Percentiles rank a stretch among this genome's conserved stretches.
phyloP scores from a whole-genome alignment of 139 green algal genomes.

The Haematococcus lacustris region DNA sequence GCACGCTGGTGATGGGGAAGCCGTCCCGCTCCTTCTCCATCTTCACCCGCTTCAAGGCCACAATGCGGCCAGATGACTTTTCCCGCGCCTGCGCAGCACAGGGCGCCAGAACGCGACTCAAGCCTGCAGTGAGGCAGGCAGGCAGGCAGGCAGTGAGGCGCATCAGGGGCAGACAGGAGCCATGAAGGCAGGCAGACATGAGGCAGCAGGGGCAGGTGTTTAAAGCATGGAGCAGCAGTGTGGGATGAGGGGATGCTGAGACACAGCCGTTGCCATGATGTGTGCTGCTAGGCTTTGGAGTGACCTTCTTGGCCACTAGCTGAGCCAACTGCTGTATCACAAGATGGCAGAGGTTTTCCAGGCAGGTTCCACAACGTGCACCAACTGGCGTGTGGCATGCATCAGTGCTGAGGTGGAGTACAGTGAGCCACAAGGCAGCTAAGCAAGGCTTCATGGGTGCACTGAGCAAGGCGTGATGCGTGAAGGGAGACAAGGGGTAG shows the following conservation, averaged over 20 bases:
- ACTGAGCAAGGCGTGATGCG: too few relatives aligned
- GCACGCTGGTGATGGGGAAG: constrained; percentile 90
- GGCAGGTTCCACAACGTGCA: too few relatives aligned
- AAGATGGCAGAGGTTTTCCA: too few relatives aligned
- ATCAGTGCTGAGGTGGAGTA: too few relatives aligned
- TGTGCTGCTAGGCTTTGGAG: not conserved
- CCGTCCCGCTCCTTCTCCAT: constrained; percentile 88
- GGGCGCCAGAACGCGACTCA: not conserved
- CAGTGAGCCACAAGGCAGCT: too few relatives aligned
- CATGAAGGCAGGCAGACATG: not conserved
- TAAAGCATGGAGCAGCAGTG: not conserved
- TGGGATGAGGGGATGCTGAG: not conserved
- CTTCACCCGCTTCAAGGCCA: constrained; percentile 90
- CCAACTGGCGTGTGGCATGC: too few relatives aligned
- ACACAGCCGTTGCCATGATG: not conserved
- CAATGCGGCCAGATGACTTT: constrained; percentile 65
- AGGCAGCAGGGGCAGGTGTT: not conserved
- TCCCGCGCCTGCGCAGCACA: constrained; percentile 69
- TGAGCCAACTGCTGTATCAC: not conserved
- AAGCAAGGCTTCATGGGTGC: too few relatives aligned
- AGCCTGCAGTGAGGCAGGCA: not conserved
- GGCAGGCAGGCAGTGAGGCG: not conserved
- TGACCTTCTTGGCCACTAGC: not conserved
- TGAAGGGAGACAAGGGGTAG: too few relatives aligned
- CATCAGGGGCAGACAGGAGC: not conserved